Evolutionary conservation across 129 eudicot genomes (phyloP).

Genomic region (Pseudognaphalium luteoalbum): DNA sequence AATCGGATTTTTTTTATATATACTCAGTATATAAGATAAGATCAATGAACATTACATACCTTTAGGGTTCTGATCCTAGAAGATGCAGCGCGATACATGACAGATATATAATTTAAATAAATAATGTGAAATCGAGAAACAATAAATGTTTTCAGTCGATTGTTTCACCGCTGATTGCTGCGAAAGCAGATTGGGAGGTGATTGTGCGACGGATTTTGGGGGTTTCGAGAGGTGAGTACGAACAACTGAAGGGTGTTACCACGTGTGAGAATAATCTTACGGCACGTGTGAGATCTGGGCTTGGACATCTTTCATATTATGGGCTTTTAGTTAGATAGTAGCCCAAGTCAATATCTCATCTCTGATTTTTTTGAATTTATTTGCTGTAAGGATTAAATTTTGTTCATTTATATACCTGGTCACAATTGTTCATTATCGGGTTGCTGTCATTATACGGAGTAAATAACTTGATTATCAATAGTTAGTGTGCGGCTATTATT

Average conservation of each 20-base stretch:
- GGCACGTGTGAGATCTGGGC: constrained; percentile 35
- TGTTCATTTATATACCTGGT: too few relatives aligned
- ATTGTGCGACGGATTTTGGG: constrained; percentile 22
- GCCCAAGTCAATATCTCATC: not conserved
- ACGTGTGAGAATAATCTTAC: constrained; percentile 29
- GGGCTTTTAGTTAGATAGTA: not conserved
- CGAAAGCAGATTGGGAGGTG: constrained; percentile 14
- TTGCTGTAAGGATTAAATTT: too few relatives aligned
- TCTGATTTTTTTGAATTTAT: not conserved
- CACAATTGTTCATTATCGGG: too few relatives aligned
- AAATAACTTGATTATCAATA: too few relatives aligned
- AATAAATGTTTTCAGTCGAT: constrained; percentile 6
- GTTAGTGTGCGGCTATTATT: too few relatives aligned
- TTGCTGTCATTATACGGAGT: too few relatives aligned
- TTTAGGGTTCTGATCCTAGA: constrained; percentile 73
- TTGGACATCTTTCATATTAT: not conserved
- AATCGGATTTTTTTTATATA: not conserved
- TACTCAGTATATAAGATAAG: not conserved
- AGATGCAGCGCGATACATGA: constrained; percentile 72
- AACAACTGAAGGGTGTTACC: constrained; percentile 13
- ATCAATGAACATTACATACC: constrained; percentile 37
- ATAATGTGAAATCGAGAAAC: not conserved
- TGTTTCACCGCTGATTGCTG: constrained; percentile 5
- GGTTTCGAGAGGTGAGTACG: constrained; percentile 17
- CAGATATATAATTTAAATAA: constrained; percentile 9